These are phyloP conservation scores for Phoma sp. DNA, from an alignment of 2,329 filamentous ascomycete species.

Conservation along the genomic window DNA sequence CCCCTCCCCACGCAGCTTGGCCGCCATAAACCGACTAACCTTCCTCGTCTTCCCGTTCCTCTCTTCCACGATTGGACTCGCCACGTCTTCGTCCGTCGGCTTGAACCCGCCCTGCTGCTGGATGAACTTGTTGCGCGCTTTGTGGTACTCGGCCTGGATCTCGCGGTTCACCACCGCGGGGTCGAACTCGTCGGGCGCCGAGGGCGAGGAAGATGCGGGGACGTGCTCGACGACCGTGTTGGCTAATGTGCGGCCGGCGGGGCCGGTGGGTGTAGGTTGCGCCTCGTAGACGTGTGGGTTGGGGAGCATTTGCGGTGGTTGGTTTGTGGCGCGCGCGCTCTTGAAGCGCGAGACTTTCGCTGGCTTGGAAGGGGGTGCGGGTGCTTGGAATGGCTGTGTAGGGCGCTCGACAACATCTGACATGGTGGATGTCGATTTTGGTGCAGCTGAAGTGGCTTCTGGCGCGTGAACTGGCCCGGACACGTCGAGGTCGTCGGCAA, in stretches of 20 bases:
- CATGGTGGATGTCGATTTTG: conserved; percentile 34
- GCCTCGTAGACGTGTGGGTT: conserved; percentile 32
- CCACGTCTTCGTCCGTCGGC: conserved; percentile 68
- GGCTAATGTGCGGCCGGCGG: conserved; percentile 62
- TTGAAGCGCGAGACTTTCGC: conserved; percentile 53
- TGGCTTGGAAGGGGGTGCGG: conserved; percentile 29
- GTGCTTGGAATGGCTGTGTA: conserved; percentile 16
- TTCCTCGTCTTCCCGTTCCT: conserved; percentile 64
- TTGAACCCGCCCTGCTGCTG: conserved; percentile 83
- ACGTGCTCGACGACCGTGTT: conserved; percentile 63
- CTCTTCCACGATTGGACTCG: conserved; percentile 70
- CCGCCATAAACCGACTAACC: conserved; percentile 77
- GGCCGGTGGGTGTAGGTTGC: conserved; percentile 47
- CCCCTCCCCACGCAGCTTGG: conserved; percentile 58
- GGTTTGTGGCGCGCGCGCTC: conserved; percentile 33
- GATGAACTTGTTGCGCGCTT: conserved; percentile 81
- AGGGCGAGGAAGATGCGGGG: conserved; percentile 39
- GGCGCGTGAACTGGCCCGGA: conserved; percentile 52
- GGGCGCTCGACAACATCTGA: conserved; percentile 45
- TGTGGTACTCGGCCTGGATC: conserved; percentile 82
- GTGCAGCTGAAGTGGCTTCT: background rate
- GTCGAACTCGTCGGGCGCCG: conserved; percentile 63
- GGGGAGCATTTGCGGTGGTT: conserved; percentile 23
- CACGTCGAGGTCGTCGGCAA: conserved; percentile 76
- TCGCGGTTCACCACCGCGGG: conserved; percentile 75